A percentile compares a stretch with the other conserved stretches of the same genome.
phyloP scores from a whole-genome alignment of 169 alveolate genomes.

The Cyclospora cayetanensis region DNA sequence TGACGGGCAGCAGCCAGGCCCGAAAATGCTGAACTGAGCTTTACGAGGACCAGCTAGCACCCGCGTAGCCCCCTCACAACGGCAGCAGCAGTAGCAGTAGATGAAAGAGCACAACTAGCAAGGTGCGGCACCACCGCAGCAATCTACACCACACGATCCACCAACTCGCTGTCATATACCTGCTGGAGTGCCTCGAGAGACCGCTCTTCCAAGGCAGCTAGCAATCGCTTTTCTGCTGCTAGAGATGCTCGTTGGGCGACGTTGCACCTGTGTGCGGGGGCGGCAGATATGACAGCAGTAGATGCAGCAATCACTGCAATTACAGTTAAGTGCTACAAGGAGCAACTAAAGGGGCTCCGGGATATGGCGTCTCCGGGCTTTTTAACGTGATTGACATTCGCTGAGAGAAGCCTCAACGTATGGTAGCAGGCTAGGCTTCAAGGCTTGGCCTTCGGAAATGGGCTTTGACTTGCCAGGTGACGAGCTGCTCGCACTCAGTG shows the following conservation, averaged over 20 bases:
- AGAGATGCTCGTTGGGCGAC: not conserved
- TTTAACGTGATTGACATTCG: not conserved
- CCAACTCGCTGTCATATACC: not conserved
- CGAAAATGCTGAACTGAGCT: too few relatives aligned
- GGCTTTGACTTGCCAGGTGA: constrained; percentile 9
- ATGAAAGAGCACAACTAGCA: not conserved
- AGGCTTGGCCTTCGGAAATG: not conserved
- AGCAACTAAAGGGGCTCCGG: not conserved
- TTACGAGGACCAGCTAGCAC: not conserved
- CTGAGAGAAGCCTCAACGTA: not conserved
- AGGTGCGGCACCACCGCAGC: not conserved
- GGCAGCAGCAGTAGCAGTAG: not conserved
- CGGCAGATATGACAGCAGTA: not conserved
- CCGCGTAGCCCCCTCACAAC: not conserved
- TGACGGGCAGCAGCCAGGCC: too few relatives aligned
- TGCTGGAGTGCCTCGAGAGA: not conserved
- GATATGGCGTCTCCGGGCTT: not conserved
- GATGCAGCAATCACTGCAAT: not conserved
- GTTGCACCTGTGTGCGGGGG: not conserved
- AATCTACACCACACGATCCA: too few relatives aligned
- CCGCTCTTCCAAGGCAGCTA: not conserved
- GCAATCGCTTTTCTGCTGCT: not conserved
- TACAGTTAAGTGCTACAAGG: not conserved
- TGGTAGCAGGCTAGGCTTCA: not conserved
- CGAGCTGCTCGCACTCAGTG: constrained; percentile 9